Evolutionary conservation across 305 asterid species (phyloP).

Genomic region (Solanum aculeatissimum): DNA sequence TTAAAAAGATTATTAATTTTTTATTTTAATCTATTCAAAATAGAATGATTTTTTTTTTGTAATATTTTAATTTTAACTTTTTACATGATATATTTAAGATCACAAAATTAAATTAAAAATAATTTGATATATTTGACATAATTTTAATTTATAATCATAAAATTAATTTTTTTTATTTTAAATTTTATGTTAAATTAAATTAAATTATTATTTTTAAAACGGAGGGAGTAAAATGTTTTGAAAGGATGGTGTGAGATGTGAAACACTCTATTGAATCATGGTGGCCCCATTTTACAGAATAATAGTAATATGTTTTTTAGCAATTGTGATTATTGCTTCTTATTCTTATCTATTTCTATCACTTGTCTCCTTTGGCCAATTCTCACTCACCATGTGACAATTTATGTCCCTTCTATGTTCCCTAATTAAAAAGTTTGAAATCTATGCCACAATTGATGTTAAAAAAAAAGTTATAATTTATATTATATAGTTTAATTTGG

Average conservation of each 20-base stretch:
- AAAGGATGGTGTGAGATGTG: conserved; percentile 33
- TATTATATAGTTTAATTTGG: neutral
- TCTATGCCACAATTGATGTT: neutral
- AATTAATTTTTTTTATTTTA: no score
- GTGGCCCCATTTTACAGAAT: conserved; percentile 10
- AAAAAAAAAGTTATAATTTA: neutral
- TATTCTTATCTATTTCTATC: neutral
- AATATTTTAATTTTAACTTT: no score
- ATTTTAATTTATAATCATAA: no score
- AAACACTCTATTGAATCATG: conserved; percentile 19
- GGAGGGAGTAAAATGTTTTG: no score
- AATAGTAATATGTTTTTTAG: conserved; percentile 15
- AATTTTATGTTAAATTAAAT: no score
- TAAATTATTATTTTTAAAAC: no score
- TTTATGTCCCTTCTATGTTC: neutral
- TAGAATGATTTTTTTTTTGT: no score
- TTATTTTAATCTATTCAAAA: no score
- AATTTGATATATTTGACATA: no score
- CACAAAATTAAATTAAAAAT: no score
- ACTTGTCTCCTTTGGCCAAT: neutral
- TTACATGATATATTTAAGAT: no score
- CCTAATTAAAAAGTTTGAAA: neutral
- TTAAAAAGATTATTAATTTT: no score
- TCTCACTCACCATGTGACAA: neutral
- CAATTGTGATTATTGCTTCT: conserved; percentile 17